Conservation (phyloP, 2,329 filamentous ascomycete genomes). For the Thermoascus crustaceus region DNA sequence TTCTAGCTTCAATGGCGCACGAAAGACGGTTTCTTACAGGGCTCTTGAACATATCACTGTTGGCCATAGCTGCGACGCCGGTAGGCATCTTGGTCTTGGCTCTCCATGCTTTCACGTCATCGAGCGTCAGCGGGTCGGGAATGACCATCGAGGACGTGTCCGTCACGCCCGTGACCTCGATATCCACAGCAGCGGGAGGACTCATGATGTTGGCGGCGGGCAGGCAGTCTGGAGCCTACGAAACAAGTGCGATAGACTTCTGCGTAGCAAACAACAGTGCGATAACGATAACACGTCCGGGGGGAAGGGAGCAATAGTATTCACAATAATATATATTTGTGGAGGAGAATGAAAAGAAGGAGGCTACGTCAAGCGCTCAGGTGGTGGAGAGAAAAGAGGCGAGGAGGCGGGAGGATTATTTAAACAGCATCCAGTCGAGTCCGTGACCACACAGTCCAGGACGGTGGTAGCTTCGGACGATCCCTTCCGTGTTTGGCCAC, state of each 20-base stretch:
- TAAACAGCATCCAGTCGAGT: not conserved
- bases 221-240: too few relatives aligned
- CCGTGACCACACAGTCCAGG: not conserved
- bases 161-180: conserved; percentile 25
- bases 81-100: conserved; percentile 65
- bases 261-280: too few relatives aligned
- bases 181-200: conserved; percentile 21
- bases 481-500: not conserved
- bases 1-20: conserved; percentile 12
- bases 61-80: conserved; percentile 66
- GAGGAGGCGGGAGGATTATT: not conserved
- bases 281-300: too few relatives aligned
- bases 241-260: too few relatives aligned
- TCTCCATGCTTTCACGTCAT: conserved; percentile 59
- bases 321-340: too few relatives aligned
- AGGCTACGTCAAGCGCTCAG: not conserved
- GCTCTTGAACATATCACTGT: conserved; percentile 77
- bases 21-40: conserved; percentile 41
- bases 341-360: not conserved
- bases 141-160: conserved; percentile 30
- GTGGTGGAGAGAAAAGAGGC: too few relatives aligned
- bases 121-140: conserved; percentile 49
- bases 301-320: too few relatives aligned
- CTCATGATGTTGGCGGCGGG: conserved; percentile 15
- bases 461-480: not conserved